Base-by-base conservation (phyloP, 225 moss, liverwort and hornwort species). In the Sphagnum tenellum region DNA sequence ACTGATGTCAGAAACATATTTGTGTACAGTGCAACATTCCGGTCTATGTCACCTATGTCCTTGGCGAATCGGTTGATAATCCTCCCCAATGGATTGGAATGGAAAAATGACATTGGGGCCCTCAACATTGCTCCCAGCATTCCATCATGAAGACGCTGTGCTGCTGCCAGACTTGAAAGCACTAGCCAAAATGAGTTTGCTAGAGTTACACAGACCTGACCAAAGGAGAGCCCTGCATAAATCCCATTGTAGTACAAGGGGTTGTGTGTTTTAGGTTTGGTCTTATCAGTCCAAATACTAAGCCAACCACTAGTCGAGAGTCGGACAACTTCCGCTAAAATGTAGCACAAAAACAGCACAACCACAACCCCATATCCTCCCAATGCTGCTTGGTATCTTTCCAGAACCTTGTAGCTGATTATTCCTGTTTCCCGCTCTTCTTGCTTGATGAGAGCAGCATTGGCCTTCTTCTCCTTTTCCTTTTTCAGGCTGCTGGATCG, bases 371-470 rank as follows among this genome's bases (percentile, higher is more conserved):
- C 76, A 44, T 73, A 63, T 46, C 89, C 89, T 4, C 89, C 89
- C 54, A 90, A 53, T 12, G 89, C 84, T 47, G 54, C 49, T 57
- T 76, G 70, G 61, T 90, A 90, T 61, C 89, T 61, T 4, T 76
- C 63, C 10, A 90, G 63, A 44, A 90, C 89, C 74, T 79, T 79
- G 50, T 63, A 47, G 55, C 75, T 90, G 2, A 90, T 80, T 3
- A 90, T 55, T 50, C 89, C 89, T 45, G 87, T 90, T 68, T 90
- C 89, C 13, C 89, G 72, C 73, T 90, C 89, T 67, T 90, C 89
- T 70, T 84, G 76, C 65, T 87, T 90, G 52, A 87, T 60, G 47
- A 90, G 87, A 7, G 80, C 74, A 9, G 82, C 67, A 60, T 80
- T 82, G 29, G 29, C 67, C 47, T 73, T 64, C 44, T 72, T 82